Conservation (phyloP, 2,329 filamentous ascomycete species). For the Trichophyton rubrum region DNA sequence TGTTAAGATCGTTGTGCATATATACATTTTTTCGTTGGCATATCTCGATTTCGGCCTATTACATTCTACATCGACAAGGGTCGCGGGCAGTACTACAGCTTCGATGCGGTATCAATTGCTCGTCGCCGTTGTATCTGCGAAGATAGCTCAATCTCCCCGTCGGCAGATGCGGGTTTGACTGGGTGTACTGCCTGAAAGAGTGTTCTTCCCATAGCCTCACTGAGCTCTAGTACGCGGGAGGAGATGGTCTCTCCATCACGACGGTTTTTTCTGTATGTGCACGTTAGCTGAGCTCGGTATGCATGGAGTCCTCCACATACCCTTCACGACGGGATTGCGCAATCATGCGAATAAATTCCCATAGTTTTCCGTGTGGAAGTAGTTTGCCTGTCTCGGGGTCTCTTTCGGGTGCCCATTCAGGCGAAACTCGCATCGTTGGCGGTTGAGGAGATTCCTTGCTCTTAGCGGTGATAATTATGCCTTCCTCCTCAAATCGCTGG, state of each 20-base stretch:
- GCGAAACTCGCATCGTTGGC: conserved; percentile 50
- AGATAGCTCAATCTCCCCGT: conserved; percentile 22
- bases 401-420: conserved; percentile 61
- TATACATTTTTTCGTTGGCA: not conserved
- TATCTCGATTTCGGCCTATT: not conserved
- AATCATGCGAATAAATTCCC: conserved; percentile 86
- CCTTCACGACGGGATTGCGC: conserved; percentile 73
- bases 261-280: conserved; percentile 56
- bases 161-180: conserved; percentile 7
- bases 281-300: not conserved
- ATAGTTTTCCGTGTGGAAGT: conserved; percentile 60
- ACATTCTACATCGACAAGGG: not conserved
- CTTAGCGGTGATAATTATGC: conserved; percentile 66
- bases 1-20: not conserved
- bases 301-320: conserved; percentile 18
- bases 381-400: conserved; percentile 50
- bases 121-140: conserved; percentile 27
- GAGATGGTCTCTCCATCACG: conserved; percentile 86
- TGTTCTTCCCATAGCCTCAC: conserved; percentile 57
- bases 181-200: conserved; percentile 43
- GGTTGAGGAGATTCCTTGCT: conserved; percentile 40
- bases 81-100: not conserved
- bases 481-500: conserved; percentile 75
- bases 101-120: conserved; percentile 19
- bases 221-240: conserved; percentile 63